Percentiles rank a stretch among this genome's conserved stretches.
Evolutionary conservation across 495 filamentous ascomycete genomes (phyloP).

Genomic region (Aspergillus diversus): DNA sequence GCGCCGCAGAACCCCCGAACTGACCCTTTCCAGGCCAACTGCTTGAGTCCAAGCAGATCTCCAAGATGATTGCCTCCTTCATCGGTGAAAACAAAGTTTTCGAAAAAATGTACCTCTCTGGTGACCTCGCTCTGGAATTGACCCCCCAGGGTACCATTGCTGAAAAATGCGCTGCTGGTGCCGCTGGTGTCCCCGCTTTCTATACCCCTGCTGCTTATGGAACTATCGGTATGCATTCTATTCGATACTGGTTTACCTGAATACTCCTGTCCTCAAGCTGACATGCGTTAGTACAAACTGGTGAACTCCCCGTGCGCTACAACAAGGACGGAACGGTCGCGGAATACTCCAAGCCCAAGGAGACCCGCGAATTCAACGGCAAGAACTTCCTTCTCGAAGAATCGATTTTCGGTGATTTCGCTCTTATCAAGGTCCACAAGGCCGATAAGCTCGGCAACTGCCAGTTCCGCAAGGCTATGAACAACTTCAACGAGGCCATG

Average conservation of each 20-base stretch:
- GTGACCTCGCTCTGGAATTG: constrained; percentile 80
- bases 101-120: constrained; percentile 81
- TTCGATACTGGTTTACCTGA: not conserved
- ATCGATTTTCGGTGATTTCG: constrained; percentile 81
- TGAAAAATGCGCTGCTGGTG: constrained; percentile 81
- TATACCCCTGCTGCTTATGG: constrained; percentile 87
- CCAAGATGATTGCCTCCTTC: constrained; percentile 86
- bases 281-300: constrained; percentile 63
- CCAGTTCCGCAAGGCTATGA: constrained; percentile 81
- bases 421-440: constrained; percentile 85
- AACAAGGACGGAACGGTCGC: constrained; percentile 76
- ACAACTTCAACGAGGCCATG: constrained; percentile 92
- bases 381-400: constrained; percentile 85
- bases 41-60: constrained; percentile 76
- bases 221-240: constrained; percentile 57
- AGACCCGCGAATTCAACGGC: constrained; percentile 82
- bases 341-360: constrained; percentile 73
- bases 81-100: constrained; percentile 91
- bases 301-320: constrained; percentile 80
- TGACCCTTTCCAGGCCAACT: constrained; percentile 53
- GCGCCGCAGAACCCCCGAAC: not conserved
- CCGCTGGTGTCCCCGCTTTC: constrained; percentile 86
- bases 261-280: constrained; percentile 3
- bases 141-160: constrained; percentile 88
- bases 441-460: constrained; percentile 89